These are phyloP conservation scores for Corynascus novoguineensis DNA, from an alignment of 495 filamentous ascomycete genomes.

Conservation along the genomic window DNA sequence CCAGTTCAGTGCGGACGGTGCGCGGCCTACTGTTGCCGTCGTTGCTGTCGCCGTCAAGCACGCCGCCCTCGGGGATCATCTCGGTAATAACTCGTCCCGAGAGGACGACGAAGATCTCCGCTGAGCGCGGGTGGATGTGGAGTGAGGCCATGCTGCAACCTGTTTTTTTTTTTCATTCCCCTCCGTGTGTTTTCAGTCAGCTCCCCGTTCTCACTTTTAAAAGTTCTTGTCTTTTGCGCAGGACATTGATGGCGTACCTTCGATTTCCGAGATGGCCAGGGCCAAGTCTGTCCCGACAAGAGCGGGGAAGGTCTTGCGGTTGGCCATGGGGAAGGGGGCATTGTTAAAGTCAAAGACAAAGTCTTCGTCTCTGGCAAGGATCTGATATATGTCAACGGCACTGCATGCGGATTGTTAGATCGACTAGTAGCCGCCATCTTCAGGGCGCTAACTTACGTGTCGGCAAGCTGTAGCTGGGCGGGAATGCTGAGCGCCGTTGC, in stretches of 20 bases:
- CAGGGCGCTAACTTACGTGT: not conserved
- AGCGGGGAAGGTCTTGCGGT: constrained; percentile 1
- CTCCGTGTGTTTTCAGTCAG: not conserved
- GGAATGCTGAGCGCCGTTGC: not conserved
- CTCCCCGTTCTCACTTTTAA: no score
- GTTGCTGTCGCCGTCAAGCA: not conserved
- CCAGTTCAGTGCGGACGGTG: not conserved
- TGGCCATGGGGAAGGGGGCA: not conserved
- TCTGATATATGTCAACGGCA: not conserved
- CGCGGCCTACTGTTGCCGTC: not conserved
- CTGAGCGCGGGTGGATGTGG: constrained; percentile 3
- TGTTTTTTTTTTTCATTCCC: no score
- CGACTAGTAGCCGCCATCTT: no score
- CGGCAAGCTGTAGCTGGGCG: constrained; percentile 3
- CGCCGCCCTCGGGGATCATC: constrained; percentile 2
- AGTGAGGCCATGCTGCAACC: constrained; percentile 1
- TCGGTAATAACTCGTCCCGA: not conserved
- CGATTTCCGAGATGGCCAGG: not conserved
- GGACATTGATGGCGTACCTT: not conserved
- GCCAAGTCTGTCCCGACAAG: not conserved
- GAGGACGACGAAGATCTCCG: constrained; percentile 4
- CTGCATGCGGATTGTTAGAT: not conserved
- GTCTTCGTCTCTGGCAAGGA: not conserved
- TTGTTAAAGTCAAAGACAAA: constrained; percentile 2
- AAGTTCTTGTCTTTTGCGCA: not conserved